Base-by-base conservation (phyloP, 129 eudicot genomes). In the Chrysanthemum makinoi region DNA sequence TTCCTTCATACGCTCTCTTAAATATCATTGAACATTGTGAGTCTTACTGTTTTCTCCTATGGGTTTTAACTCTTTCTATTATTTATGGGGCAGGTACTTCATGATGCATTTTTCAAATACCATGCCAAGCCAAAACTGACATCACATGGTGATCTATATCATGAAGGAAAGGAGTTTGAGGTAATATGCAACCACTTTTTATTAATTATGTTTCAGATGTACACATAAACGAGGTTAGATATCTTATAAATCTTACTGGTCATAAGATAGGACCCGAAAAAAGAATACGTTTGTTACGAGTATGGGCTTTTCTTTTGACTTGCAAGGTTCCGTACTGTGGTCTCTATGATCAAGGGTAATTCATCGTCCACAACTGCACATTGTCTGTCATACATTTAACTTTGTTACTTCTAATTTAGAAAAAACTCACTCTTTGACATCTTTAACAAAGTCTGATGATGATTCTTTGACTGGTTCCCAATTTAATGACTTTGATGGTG, bases 91-190 rank as follows among this genome's bases (percentile, higher is more conserved):
- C 72, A 28, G 79, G 99, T 95, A 71, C 97, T 95, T 54, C 97
- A 95, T 76, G 99, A 95, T 78, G 99, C 99, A 10, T 95, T 95
- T 63, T 95, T 95, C 77, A 95, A 95, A 69, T 91, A 86, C 72
- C 97, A 90, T 59, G 90, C 99, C 16, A 95, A 95, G 74, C 99
- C 99, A n/a, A 58, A 90, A 90, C 72, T 90, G 81, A 87, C 97
- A 17, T 33, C 92, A 24, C 96, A 90, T 79, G 99, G 99, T 64
- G 99, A 95, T 66, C 72, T 95, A 24, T 95, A 90, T 76, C 91
- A 87, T 62, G 97, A 95, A 86, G 99, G 99, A 30, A 95, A 95
- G 73, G 99, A 95, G 80, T 95, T 95, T 83, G 99, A 95, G 97
- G 99, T 94, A 89, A 68, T 56, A 54, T 33, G 19, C 20, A 4